Evolutionary conservation across 2,329 filamentous ascomycete genomes (phyloP).

Genomic region (Pezicula neosporulosa): DNA sequence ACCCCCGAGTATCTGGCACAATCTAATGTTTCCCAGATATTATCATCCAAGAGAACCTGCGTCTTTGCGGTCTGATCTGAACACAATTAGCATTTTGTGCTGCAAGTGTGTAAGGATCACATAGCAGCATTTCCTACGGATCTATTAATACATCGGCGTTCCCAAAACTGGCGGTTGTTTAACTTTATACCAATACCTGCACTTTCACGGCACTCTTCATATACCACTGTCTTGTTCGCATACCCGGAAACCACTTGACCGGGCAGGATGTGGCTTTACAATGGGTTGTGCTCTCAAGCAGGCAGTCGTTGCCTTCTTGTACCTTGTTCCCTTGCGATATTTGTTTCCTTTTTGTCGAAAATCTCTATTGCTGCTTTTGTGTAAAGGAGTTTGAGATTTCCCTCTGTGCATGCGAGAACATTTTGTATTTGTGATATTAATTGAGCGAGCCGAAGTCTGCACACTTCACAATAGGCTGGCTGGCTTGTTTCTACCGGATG

Average conservation of each 20-base stretch:
- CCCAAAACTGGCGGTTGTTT: constrained; percentile 25
- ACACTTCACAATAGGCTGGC: neutral
- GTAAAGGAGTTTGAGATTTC: constrained; percentile 2
- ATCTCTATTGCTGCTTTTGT: constrained; percentile 2
- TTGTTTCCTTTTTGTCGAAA: constrained; percentile 8
- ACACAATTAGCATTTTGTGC: constrained; percentile 7
- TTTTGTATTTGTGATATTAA: neutral
- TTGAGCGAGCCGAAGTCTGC: neutral
- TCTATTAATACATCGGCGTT: constrained; percentile 26
- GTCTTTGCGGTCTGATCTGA: constrained; percentile 94
- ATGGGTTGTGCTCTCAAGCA: neutral
- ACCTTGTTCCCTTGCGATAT: constrained; percentile 23
- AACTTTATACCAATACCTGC: constrained; percentile 26
- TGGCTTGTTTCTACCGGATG: neutral
- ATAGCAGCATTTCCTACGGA: constrained; percentile 2
- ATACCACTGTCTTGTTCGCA: neutral
- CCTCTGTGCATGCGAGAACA: neutral
- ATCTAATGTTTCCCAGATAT: constrained; percentile 70
- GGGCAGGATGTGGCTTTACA: neutral
- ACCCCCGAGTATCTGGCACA: neutral
- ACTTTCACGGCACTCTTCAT: constrained; percentile 6
- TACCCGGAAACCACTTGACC: neutral
- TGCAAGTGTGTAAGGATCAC: constrained; percentile 12
- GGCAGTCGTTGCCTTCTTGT: constrained; percentile 9
- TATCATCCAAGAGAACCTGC: constrained; percentile 99